Percentiles rank a stretch among this genome's conserved stretches.
phyloP scores from a whole-genome alignment of 306 rosid genomes.

The Vigna mungo region DNA sequence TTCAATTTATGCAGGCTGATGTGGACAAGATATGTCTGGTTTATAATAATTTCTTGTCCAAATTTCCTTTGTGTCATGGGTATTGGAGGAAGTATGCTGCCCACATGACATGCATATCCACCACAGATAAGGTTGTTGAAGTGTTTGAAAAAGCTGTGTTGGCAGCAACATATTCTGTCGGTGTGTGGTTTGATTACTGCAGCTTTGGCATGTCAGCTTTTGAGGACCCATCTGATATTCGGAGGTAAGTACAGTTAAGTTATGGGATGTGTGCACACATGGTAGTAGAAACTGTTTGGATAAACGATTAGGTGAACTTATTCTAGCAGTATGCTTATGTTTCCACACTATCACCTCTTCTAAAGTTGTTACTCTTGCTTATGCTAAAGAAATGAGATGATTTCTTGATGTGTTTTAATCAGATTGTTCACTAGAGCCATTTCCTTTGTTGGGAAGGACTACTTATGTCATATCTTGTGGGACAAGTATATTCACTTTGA shows the following conservation, averaged over 20 bases:
- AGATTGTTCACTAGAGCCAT: constrained; percentile 82
- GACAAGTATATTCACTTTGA: constrained; percentile 86
- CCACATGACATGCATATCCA: constrained; percentile 62
- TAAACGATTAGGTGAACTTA: constrained; percentile 31
- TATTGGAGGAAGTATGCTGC: constrained; percentile 86
- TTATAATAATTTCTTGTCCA: constrained; percentile 73
- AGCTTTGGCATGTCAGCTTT: constrained; percentile 71
- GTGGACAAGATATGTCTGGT: constrained; percentile 62
- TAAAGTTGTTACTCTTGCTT: constrained; percentile 36
- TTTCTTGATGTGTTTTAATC: constrained; percentile 40
- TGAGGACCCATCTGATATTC: constrained; percentile 81
- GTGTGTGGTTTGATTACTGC: constrained; percentile 83
- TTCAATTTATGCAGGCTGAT: constrained; percentile 66
- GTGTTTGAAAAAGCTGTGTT: constrained; percentile 79
- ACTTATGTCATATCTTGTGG: constrained; percentile 79
- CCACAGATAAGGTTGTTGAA: constrained; percentile 73
- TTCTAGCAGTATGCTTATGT: not conserved
- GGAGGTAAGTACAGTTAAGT: constrained; percentile 59
- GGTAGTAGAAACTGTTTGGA: constrained; percentile 11
- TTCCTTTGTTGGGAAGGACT: constrained; percentile 89
- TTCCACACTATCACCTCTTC: constrained; percentile 21
- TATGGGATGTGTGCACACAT: not conserved
- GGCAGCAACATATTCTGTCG: constrained; percentile 73
- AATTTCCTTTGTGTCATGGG: constrained; percentile 88
- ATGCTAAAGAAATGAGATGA: constrained; percentile 25